These are phyloP conservation scores for Phytophthora podocarpi DNA, from an alignment of 352 stramenopile species.

Conservation along the genomic window DNA sequence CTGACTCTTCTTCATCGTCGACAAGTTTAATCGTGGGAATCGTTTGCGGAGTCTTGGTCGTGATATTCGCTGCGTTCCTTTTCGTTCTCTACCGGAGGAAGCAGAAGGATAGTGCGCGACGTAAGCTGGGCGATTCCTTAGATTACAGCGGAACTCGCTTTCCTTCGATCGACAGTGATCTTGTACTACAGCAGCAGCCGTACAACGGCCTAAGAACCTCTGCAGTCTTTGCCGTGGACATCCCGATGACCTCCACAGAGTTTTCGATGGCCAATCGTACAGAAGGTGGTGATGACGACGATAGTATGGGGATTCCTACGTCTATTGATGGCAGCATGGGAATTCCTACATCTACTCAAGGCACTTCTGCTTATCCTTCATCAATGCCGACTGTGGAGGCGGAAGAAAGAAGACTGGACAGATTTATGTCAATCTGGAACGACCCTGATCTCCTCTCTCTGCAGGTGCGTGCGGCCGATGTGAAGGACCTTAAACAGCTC, in stretches of 20 bases:
- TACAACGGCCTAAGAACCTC: slow-evolving; percentile 23
- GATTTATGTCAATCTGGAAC: slow-evolving; percentile 34
- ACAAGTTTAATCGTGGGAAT: slow-evolving; percentile 30
- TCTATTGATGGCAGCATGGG: slow-evolving; percentile 20
- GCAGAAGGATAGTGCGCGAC: slow-evolving; percentile 1
- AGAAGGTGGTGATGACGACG: slow-evolving; percentile 3
- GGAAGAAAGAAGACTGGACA: background rate
- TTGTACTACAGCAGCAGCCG: slow-evolving; percentile 22
- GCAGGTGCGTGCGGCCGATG: slow-evolving; percentile 28
- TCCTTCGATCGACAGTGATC: slow-evolving; percentile 26
- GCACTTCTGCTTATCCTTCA: slow-evolving; percentile 10
- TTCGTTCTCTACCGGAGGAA: slow-evolving; percentile 25
- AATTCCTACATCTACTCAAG: slow-evolving; percentile 12
- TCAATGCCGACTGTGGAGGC: slow-evolving; percentile 12
- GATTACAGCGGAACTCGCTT: slow-evolving; percentile 23
- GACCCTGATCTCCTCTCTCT: slow-evolving; percentile 34
- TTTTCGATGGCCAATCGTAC: slow-evolving; percentile 25
- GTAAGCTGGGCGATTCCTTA: slow-evolving; percentile 13
- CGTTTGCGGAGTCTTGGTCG: slow-evolving; percentile 18
- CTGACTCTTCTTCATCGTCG: slow-evolving; percentile 20
- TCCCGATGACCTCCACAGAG: slow-evolving; percentile 29
- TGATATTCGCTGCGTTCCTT: slow-evolving; percentile 15
- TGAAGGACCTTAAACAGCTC: slow-evolving; percentile 33
- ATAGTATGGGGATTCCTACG: slow-evolving; percentile 22
- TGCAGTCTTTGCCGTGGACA: slow-evolving; percentile 14